Evolutionary conservation across 805 yeast genomes (phyloP), one percentile per base, ranked within the genome.

Genomic region (Starmerella cellae): DNA sequence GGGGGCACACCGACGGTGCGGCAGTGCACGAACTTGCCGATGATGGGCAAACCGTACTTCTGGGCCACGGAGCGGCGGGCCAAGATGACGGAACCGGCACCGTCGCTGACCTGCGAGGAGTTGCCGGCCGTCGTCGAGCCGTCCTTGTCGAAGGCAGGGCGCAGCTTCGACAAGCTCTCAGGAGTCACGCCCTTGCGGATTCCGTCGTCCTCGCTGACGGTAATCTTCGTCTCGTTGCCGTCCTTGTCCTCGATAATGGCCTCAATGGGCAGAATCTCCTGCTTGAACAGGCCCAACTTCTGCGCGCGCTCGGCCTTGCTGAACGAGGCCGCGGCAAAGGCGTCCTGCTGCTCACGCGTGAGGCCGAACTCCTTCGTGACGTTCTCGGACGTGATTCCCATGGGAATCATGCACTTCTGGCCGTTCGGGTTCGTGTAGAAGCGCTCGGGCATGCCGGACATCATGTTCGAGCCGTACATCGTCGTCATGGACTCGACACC

Each of bases 311-410:
- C 85, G 18, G 97, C 96, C 69, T 82, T 85, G 50, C 73, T 73
- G 65, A 80, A 84, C 4, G 96, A 85, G 23, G 64, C 59, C 19
- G 95, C 94, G 27, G 96, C 94, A 64, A 85, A 91, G 46, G 66
- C 78, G 61, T 88, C 98, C 64, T 87, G 97, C 48, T 69, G 75
- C 26, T 59, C 55, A 61, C 97, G 75, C 22, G 76, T 56, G 46
- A 88, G 69, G 48, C 64, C 61, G 63, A 69, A 87, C 60, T 71
- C 71, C 34, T 63, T 61, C 23, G 93, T 87, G 43, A 88, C 82
- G 61, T 88, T 88, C 67, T 88, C 97, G 58, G 84, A 82, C 41
- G 97, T 88, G 56, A 79, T 77, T 36, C 97, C 97, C 97, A 88
- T 88, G 51, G 97, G 97, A 49, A 88, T 75, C 62, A 80, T 65